Conservation (phyloP, 2,329 filamentous ascomycete species). For the Stemphylium lycopersici region DNA sequence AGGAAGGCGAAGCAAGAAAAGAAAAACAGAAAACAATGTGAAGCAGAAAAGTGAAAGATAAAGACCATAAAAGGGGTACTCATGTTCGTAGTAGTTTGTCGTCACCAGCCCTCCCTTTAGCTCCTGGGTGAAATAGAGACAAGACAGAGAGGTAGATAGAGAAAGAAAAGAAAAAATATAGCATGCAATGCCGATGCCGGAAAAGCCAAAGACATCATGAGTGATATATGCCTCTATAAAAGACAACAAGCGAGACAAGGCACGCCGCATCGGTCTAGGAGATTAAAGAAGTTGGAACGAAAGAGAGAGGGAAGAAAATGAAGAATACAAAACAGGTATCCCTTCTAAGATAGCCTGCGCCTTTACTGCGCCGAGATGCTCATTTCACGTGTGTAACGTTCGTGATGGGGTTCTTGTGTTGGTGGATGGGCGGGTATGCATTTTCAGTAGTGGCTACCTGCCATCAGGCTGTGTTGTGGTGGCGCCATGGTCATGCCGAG, state of each 20-base stretch:
- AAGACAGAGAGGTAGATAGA: not conserved
- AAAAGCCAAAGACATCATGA: slow-evolving; percentile 24
- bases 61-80: slow-evolving; percentile 14
- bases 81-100: slow-evolving; percentile 26
- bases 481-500: slow-evolving; percentile 51
- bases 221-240: slow-evolving; percentile 17
- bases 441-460: slow-evolving; percentile 52
- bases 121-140: slow-evolving; percentile 7
- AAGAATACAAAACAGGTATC: slow-evolving; percentile 23
- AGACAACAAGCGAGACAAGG: slow-evolving; percentile 3
- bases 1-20: not conserved
- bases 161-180: not conserved
- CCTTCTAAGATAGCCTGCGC: slow-evolving; percentile 30
- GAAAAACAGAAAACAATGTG: slow-evolving; percentile 5
- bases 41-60: not conserved
- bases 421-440: slow-evolving; percentile 15
- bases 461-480: slow-evolving; percentile 52
- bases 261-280: slow-evolving; percentile 23
- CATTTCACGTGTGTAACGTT: slow-evolving; percentile 33
- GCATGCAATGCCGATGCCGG: slow-evolving; percentile 9
- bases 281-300: slow-evolving; percentile 30
- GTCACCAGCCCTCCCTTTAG: slow-evolving; percentile 13
- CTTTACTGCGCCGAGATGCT: slow-evolving; percentile 30
- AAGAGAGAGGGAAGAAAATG: slow-evolving; percentile 31
- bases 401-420: slow-evolving; percentile 15